phyloP scores from a whole-genome alignment of 1,284 basidiomycete genomes.

The Trichosporon faecale region DNA sequence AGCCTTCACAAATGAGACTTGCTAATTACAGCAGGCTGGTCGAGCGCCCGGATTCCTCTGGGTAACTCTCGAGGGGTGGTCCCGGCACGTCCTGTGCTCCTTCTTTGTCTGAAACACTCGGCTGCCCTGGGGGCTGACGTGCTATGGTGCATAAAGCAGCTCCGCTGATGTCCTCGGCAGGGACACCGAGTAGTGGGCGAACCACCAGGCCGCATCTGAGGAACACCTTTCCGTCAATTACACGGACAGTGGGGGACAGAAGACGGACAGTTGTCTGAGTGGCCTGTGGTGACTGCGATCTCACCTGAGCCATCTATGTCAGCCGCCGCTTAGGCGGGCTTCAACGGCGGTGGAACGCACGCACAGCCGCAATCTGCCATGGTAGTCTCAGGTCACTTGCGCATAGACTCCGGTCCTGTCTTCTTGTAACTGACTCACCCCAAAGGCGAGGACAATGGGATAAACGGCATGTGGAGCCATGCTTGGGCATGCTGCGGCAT shows the following conservation, averaged over 20 bases:
- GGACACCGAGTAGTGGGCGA: neutral
- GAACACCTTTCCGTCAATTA: no score
- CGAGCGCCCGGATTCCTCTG: neutral
- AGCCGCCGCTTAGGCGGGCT: neutral
- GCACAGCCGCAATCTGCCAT: neutral
- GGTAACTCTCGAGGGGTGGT: neutral
- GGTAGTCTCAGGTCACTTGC: neutral
- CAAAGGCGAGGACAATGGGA: neutral
- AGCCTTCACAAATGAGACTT: neutral
- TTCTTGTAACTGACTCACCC: neutral
- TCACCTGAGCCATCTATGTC: neutral
- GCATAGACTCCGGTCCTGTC: neutral
- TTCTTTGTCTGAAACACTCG: neutral
- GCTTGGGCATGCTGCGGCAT: neutral
- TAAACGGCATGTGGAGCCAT: neutral
- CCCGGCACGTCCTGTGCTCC: neutral
- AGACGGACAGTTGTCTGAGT: no score
- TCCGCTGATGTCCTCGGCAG: neutral
- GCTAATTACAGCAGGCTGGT: neutral
- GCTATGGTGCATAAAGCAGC: neutral
- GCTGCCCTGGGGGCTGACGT: neutral
- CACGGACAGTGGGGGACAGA: no score
- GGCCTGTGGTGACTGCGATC: neutral
- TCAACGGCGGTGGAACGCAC: neutral
- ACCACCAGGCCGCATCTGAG: no score